Evolutionary conservation across 352 stramenopile species (phyloP).

Genomic region (Aphanomyces euteiches): DNA sequence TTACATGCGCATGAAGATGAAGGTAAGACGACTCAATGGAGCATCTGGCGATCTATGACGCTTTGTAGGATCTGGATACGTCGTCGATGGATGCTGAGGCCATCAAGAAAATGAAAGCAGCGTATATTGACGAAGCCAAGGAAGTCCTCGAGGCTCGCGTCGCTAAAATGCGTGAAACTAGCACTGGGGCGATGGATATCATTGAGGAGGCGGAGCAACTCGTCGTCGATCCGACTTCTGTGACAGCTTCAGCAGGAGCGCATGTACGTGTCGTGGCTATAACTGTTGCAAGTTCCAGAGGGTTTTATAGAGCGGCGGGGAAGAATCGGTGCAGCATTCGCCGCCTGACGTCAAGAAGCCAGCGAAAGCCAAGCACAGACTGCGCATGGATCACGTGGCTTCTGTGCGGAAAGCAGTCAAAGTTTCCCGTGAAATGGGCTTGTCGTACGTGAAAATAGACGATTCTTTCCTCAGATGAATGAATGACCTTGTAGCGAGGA

Average conservation of each 20-base stretch:
- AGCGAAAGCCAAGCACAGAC: constrained; percentile 65
- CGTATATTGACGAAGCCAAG: constrained; percentile 85
- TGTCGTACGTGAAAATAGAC: constrained; percentile 32
- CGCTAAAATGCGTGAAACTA: constrained; percentile 72
- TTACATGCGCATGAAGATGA: constrained; percentile 89
- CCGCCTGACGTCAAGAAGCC: neutral
- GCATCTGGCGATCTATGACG: neutral
- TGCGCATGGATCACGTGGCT: constrained; percentile 82
- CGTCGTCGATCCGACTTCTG: neutral
- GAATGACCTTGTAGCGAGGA: constrained; percentile 46
- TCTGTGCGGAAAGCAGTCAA: constrained; percentile 78
- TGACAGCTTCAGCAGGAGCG: neutral
- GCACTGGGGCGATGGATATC: constrained; percentile 58
- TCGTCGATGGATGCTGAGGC: constrained; percentile 77
- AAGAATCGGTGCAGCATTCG: neutral
- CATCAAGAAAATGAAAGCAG: constrained; percentile 84
- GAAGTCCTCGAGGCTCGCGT: constrained; percentile 81
- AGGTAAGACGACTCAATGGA: constrained; percentile 29
- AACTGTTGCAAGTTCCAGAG: no score
- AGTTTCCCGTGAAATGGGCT: constrained; percentile 65
- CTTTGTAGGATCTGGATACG: constrained; percentile 56
- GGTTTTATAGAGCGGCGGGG: no score
- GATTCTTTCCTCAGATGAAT: neutral
- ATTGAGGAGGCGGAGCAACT: constrained; percentile 79
- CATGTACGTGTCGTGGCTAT: neutral